These are phyloP conservation scores for Porcisia hertigi DNA, from an alignment of 208 protist species.

Conservation along the genomic window DNA sequence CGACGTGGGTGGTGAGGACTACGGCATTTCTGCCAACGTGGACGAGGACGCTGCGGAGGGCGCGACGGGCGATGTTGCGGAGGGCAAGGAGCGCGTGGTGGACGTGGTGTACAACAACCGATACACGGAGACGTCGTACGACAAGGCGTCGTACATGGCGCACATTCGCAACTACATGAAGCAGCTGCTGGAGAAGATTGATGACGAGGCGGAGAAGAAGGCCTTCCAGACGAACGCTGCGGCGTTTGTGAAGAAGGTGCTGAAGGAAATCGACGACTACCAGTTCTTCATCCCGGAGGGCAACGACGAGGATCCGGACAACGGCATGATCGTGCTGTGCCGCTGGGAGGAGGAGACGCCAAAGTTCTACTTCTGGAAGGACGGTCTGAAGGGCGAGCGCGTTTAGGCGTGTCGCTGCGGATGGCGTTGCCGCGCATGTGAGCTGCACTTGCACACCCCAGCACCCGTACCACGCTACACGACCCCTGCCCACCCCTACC, in stretches of 20 bases:
- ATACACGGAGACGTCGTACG: conserved; percentile 92
- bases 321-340: conserved; percentile 90
- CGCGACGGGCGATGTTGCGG: conserved; percentile 79
- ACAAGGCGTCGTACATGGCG: conserved; percentile 93
- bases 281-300: conserved; percentile 93
- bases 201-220: conserved; percentile 82
- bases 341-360: conserved; percentile 87
- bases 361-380: conserved; percentile 92
- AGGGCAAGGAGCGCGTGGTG: conserved; percentile 80
- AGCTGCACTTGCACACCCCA: neutral
- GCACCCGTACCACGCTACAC: no score
- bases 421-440: neutral
- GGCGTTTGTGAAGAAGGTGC: conserved; percentile 91
- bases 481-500: no score
- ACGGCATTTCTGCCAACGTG: conserved; percentile 90
- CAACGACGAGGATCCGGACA: conserved; percentile 90
- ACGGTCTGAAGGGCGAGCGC: conserved; percentile 84
- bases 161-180: conserved; percentile 94
- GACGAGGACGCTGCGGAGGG: conserved; percentile 88
- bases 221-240: conserved; percentile 87
- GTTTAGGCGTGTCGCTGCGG: conserved; percentile 47
- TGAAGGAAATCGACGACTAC: conserved; percentile 92
- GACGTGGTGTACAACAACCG: conserved; percentile 92
- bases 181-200: conserved; percentile 83
- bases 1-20: conserved; percentile 89